phyloP scores from a whole-genome alignment of 1,139 yeast genomes.

The Sugiyamaella castrensis region DNA sequence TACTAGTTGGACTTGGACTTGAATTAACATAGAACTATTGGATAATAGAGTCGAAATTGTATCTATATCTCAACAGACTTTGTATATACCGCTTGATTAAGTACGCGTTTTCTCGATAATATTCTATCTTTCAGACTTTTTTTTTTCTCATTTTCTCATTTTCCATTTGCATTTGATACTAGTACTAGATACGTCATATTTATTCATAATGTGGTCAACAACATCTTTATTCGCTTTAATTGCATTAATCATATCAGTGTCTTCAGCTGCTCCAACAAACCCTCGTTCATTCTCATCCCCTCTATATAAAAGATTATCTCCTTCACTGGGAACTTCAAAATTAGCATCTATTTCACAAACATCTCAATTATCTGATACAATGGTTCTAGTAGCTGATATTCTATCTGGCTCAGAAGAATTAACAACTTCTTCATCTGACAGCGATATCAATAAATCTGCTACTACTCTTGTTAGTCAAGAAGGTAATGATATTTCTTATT shows the following conservation, averaged over 20 bases:
- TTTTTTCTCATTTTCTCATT: too few relatives aligned
- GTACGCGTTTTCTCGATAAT: too few relatives aligned
- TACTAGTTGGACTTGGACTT: too few relatives aligned
- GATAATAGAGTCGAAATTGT: too few relatives aligned
- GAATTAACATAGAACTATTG: too few relatives aligned
- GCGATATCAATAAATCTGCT: conserved; percentile 7
- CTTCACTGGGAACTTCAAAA: conserved; percentile 9
- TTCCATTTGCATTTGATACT: background rate
- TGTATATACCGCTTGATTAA: too few relatives aligned
- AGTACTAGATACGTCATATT: background rate
- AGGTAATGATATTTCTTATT: conserved; percentile 36
- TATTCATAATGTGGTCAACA: conserved; percentile 4
- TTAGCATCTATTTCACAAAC: conserved; percentile 6
- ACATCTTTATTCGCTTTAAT: background rate
- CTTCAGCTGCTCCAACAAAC: background rate
- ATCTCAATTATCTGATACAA: conserved; percentile 6
- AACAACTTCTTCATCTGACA: background rate
- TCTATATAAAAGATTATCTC: background rate
- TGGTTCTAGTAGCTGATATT: conserved; percentile 23
- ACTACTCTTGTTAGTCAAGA: conserved; percentile 28
- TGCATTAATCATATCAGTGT: background rate
- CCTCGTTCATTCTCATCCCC: conserved; percentile 4
- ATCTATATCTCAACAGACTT: too few relatives aligned
- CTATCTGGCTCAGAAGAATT: conserved; percentile 5
- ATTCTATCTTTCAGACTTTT: too few relatives aligned